Evolutionary conservation across 352 stramenopile genomes (phyloP).

Genomic region (Phytophthora meadii): DNA sequence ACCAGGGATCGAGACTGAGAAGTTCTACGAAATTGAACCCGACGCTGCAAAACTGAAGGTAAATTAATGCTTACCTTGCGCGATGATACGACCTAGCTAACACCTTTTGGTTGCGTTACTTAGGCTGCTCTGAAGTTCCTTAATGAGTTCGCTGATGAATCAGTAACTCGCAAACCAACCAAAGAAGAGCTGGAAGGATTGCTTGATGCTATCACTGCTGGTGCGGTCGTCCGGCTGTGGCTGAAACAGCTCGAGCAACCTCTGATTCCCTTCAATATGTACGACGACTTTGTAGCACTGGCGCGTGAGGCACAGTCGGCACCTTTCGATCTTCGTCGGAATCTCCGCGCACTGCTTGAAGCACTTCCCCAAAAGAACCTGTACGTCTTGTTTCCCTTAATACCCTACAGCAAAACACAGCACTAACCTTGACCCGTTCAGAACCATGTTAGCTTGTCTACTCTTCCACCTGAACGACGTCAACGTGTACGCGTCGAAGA

Average conservation of each 20-base stretch:
- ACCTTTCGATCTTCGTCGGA: slow-evolving; percentile 61
- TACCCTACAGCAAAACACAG: not conserved
- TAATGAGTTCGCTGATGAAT: slow-evolving; percentile 60
- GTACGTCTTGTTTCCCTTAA: slow-evolving; percentile 39
- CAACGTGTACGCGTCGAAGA: slow-evolving; percentile 78
- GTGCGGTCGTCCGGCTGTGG: slow-evolving; percentile 70
- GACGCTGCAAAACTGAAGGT: slow-evolving; percentile 65
- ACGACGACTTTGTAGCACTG: slow-evolving; percentile 59
- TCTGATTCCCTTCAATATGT: slow-evolving; percentile 71
- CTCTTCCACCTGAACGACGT: slow-evolving; percentile 88
- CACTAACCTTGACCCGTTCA: slow-evolving; percentile 24
- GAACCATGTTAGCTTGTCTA: slow-evolving; percentile 73
- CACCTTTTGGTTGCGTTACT: slow-evolving; percentile 1
- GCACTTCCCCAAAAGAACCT: slow-evolving; percentile 70
- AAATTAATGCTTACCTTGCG: slow-evolving; percentile 7
- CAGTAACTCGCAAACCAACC: slow-evolving; percentile 47
- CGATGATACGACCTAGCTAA: not conserved
- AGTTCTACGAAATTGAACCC: slow-evolving; percentile 73
- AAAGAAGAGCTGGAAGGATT: slow-evolving; percentile 68
- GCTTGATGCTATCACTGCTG: slow-evolving; percentile 65
- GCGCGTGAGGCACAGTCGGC: slow-evolving; percentile 46
- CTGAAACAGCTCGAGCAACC: slow-evolving; percentile 72
- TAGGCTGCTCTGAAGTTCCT: slow-evolving; percentile 60
- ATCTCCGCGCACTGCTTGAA: slow-evolving; percentile 66
- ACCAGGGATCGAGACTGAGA: slow-evolving; percentile 76